Base-by-base conservation (phyloP, 2,329 filamentous ascomycete genomes). In the Cladosporium sp. region DNA sequence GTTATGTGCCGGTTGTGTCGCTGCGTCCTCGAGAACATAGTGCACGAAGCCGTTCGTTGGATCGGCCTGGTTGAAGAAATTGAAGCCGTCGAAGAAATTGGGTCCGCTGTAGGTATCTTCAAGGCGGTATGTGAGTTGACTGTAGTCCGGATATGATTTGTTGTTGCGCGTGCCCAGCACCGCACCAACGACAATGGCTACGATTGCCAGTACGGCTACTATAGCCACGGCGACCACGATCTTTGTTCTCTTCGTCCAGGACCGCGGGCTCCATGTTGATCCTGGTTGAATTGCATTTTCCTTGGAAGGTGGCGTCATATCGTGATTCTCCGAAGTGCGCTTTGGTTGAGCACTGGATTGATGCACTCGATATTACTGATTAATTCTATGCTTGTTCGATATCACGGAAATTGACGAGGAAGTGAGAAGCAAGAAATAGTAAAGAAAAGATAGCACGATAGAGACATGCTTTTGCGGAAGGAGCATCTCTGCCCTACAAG, bases 31-130 rank as follows among this genome's bases (percentile, higher is more conserved):
- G n/a, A 68, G 68, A 15, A 75, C 71, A 68, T 83, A 85, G 68
- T 80, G 79, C n/a, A 85, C 83, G 68, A 80, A 84, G 26, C 83
- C 83, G 58, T 81, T 77, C 3, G 82, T 83, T 1, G 83, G 82
- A 70, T 85, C 83, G 2, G 77, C 61, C 1, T 77, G 78, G 5
- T 78, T 80, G 69, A 80, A 83, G 73, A 85, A 84, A 59, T 81
- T 77, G 71, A 85, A 85, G 64, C 80, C 77, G 34, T 80, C 75
- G 68, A 85, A 82, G 75, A 85, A 85, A 64, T 77, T 76, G 26
- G 79, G 73, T 6, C 81, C 81, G 12, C 79, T 75, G 74, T 82
- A 75, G 10, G 70, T 69, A 30, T 76, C 73, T n/a, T 66, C 57
- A 6, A 76, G 66, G 15, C 66, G 70, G 49, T 76, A 76, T 10